A percentile compares a stretch with the other conserved stretches of the same genome.
phyloP scores from a whole-genome alignment of 345 rosid genomes.

The Populus ilicifolia region DNA sequence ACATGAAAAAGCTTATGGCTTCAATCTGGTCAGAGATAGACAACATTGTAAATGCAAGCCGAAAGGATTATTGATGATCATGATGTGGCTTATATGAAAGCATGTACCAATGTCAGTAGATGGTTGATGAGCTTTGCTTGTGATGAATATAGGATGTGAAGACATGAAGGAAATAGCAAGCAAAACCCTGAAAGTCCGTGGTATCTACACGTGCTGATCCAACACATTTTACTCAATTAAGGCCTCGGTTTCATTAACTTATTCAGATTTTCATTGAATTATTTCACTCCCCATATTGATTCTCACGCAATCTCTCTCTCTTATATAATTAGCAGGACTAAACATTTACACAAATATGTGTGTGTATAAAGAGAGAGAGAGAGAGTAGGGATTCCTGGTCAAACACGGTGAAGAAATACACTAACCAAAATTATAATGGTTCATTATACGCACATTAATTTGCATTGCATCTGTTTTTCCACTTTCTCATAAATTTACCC shows the following conservation, averaged over 20 bases:
- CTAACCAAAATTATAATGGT: background rate
- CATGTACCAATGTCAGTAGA: background rate
- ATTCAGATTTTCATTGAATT: conserved; percentile 1
- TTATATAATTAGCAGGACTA: background rate
- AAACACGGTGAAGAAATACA: conserved; percentile 40
- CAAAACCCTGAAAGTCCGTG: conserved; percentile 36
- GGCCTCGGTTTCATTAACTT: conserved; percentile 27
- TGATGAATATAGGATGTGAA: background rate
- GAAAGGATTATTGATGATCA: too few species aligned
- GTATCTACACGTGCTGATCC: conserved; percentile 40
- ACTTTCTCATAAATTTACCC: background rate
- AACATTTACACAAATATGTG: background rate
- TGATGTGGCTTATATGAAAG: background rate
- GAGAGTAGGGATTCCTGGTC: conserved; percentile 36
- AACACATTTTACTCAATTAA: conserved; percentile 29
- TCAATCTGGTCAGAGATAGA: background rate
- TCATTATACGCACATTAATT: background rate
- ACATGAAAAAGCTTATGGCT: background rate
- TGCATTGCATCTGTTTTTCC: background rate
- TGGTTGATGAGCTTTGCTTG: background rate
- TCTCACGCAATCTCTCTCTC: conserved; percentile 40
- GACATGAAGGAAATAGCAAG: background rate
- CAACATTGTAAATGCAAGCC: background rate
- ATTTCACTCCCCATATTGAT: conserved; percentile 25
- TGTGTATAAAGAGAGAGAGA: background rate